A percentile compares a stretch with the other conserved stretches of the same genome.
Conservation (phyloP, 2,329 filamentous ascomycete species). For the Stemphylium beticola region DNA sequence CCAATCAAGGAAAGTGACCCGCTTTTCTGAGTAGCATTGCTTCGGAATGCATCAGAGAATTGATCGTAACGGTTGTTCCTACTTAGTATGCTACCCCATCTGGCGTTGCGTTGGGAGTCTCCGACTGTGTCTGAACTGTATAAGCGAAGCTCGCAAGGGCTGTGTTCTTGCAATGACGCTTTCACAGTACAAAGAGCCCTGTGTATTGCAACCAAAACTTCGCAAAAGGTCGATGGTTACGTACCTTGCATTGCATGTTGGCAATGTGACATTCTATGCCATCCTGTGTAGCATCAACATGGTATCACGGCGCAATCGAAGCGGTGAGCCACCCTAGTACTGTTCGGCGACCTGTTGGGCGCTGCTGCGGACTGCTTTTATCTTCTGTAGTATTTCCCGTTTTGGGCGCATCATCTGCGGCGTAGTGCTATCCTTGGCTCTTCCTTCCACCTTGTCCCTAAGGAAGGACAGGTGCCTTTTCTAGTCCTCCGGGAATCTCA, state of each 20-base stretch:
- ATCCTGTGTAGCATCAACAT: slow-evolving; percentile 8
- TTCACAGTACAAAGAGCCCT: neutral
- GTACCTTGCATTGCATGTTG: slow-evolving; percentile 21
- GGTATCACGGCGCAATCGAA: slow-evolving; percentile 9
- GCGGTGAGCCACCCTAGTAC: slow-evolving; percentile 19
- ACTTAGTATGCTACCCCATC: neutral
- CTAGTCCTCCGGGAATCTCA: neutral
- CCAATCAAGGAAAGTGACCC: slow-evolving; percentile 49
- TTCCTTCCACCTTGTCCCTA: neutral
- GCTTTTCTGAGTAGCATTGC: slow-evolving; percentile 14
- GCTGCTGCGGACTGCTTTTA: neutral
- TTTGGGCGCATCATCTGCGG: neutral
- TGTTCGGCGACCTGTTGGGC: slow-evolving; percentile 23
- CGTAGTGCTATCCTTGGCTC: neutral
- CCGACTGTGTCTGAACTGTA: neutral
- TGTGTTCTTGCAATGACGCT: neutral
- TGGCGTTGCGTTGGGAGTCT: neutral
- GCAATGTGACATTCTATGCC: slow-evolving; percentile 10
- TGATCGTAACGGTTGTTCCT: neutral
- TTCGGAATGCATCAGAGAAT: neutral
- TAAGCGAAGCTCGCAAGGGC: neutral
- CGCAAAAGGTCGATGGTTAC: neutral
- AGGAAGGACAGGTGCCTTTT: neutral
- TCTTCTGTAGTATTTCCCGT: neutral
- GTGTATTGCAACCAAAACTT: neutral